Base-by-base conservation (phyloP, 176 grass and related monocot species). In the Ensete glaucum region DNA sequence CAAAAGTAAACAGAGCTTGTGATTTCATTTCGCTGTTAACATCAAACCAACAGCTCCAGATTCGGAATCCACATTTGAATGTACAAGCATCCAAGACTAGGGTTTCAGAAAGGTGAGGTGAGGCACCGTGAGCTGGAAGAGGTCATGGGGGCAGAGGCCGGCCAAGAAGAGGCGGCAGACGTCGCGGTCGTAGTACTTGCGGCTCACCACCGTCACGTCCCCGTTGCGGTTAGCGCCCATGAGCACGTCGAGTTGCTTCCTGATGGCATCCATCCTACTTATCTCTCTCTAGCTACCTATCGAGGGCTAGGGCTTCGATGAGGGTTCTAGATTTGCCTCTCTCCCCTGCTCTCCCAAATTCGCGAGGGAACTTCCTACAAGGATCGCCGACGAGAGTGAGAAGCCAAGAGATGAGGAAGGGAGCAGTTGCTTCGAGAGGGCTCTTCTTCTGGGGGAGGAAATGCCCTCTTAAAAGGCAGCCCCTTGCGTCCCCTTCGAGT, bases 201-300 rank as follows among this genome's bases (percentile, higher is more conserved):
- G 90, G 65, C 89, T 89, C 67, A 99, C 88, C 84, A 91, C 90
- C 73, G 79, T 80, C 23, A 76, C 86, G 73, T 98, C 88, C 19
- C 95, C 95, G 74, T 98, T 94, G 73, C 95, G 65, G 76, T 94
- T 98, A 65, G 95, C 95, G 72, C 88, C 95, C 95, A 94, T 99
- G 54, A 99, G 95, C 77, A 87, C 90, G 74, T 99, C 95, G 25
- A 99, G 88, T 78, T 99, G 90, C 95, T 94, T 99, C 78, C 86
- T 77, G 67, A 99, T 87, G 51, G 90, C 86, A 79, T 91, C 95
- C 90, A 99, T 94, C 54, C 19, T 21, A 13, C 3, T 1, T 24
- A 10, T 58, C 19, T 11, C 75, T 65, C 34, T 12, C 51, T 50
- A 53, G 50, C 27, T 78, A 11, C 9, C 34, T 64, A 54, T 43